Base-by-base conservation (phyloP, 768 basidiomycete species). In the Amanita molliuscula region DNA sequence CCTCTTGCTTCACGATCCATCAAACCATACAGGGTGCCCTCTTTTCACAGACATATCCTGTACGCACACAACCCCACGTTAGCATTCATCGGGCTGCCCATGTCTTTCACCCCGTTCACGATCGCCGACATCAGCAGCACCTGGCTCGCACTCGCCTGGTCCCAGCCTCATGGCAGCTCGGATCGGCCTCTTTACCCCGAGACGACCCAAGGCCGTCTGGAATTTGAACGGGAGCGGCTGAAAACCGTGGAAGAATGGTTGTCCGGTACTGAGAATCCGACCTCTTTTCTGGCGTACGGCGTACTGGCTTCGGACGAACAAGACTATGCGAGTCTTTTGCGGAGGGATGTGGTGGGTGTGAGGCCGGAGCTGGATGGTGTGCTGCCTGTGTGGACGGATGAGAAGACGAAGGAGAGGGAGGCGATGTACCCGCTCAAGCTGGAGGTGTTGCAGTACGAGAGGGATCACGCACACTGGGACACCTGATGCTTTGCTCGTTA, bases 61-160 rank as follows among this genome's bases (percentile, higher is more conserved):
- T 76, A 78, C 51, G 71, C 74, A 1, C 57, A 61, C 46, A 77
- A 73, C 48, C 67, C 75, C 0, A 61, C 70, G 0, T 61, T 78
- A 3, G 75, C 71, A 7, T 77, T 77, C 59, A 62, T 72, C 31
- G 73, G 72, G 34, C 62, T 70, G 1, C 52, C 68, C 8, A 59
- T 73, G 46, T 66, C 67, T 13, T 72, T 68, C 54, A 76, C 69
- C 7, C 76, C 76, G 2, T 78, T 77, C 56, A 64, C 64, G 3
- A 62, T 76, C 53, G 69, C 71, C 1, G 75, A 78, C 51, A 61
- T 78, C 41, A 64, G 63, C n/a, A 74, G 71, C 58, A 73, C 71
- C 3, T 77, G 72, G 72, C 65, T 78, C 35, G 57, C 73, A 1
- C 59, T 74, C 18, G 66, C 67, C 2, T 77, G 73, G 72, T 34